These are phyloP conservation scores for Septoria petroselini DNA, from an alignment of 2,329 filamentous ascomycete species.

Conservation along the genomic window DNA sequence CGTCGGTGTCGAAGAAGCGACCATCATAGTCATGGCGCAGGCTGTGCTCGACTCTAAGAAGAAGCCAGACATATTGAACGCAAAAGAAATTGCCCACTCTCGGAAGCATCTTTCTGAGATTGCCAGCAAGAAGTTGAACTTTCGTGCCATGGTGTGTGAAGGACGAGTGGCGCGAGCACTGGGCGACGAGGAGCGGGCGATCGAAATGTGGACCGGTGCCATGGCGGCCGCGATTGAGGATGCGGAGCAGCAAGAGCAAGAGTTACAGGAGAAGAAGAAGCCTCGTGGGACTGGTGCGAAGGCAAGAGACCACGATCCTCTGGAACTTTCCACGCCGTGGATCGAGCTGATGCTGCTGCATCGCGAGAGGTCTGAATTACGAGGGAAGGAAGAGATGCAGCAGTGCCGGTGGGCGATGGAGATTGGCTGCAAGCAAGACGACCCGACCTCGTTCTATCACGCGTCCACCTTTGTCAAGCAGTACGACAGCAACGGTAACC, in stretches of 20 bases:
- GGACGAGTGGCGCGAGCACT: slow-evolving; percentile 30
- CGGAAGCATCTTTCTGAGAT: slow-evolving; percentile 27
- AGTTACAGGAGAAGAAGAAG: not conserved
- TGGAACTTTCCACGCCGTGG: slow-evolving; percentile 35
- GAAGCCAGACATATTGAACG: slow-evolving; percentile 20
- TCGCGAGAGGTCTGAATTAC: slow-evolving; percentile 9
- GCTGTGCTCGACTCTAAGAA: slow-evolving; percentile 19
- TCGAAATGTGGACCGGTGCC: slow-evolving; percentile 31
- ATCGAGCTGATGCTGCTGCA: slow-evolving; percentile 33
- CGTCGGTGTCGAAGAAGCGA: slow-evolving; percentile 27
- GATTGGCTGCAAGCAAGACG: slow-evolving; percentile 42
- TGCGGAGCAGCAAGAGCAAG: slow-evolving; percentile 15
- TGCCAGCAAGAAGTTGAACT: slow-evolving; percentile 25
- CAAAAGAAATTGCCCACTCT: slow-evolving; percentile 20
- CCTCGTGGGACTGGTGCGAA: not conserved
- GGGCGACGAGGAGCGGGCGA: slow-evolving; percentile 29
- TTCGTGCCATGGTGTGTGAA: slow-evolving; percentile 33
- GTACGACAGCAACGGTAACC: slow-evolving; percentile 21
- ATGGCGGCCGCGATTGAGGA: slow-evolving; percentile 26
- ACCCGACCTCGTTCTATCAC: slow-evolving; percentile 44
- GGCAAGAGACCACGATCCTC: slow-evolving; percentile 11
- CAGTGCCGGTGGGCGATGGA: slow-evolving; percentile 37
- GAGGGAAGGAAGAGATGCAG: slow-evolving; percentile 18
- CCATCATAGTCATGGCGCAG: slow-evolving; percentile 29
- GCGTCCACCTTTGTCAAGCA: slow-evolving; percentile 31